phyloP scores from a whole-genome alignment of 78 protist species.

The Bodo saltans region DNA sequence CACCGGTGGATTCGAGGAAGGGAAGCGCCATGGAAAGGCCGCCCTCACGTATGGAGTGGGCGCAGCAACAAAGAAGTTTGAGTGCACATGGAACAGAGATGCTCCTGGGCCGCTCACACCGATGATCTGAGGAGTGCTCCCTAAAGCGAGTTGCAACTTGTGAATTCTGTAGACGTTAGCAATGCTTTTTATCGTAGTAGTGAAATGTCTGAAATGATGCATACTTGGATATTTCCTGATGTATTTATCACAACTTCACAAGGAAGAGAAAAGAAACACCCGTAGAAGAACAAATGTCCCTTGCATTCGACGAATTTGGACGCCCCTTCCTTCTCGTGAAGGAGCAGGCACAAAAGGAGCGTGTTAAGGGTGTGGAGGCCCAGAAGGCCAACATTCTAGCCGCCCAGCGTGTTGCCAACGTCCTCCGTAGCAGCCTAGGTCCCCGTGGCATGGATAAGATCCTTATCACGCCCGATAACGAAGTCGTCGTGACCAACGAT shows the following conservation, averaged over 20 bases:
- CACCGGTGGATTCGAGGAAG: conserved; percentile 15
- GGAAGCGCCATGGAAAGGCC: conserved; percentile 4
- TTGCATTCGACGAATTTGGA: conserved; percentile 94
- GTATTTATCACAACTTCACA: too few species aligned
- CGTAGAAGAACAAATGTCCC: conserved; percentile 41
- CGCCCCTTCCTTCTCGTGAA: conserved; percentile 92
- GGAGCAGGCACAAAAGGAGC: conserved; percentile 75
- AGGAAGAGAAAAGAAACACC: not conserved
- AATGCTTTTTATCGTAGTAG: too few species aligned
- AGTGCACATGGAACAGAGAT: conserved; percentile 6
- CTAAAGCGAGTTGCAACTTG: too few species aligned
- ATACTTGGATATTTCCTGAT: too few species aligned
- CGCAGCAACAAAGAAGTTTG: too few species aligned
- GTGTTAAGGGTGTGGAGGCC: conserved; percentile 93
- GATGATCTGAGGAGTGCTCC: too few species aligned
- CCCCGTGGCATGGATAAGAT: conserved; percentile 97
- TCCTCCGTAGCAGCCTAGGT: conserved; percentile 91
- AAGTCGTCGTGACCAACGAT: conserved; percentile 95
- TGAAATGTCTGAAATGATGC: too few species aligned
- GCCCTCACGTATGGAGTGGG: too few species aligned
- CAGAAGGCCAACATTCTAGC: conserved; percentile 91
- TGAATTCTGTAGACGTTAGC: too few species aligned
- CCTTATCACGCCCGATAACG: conserved; percentile 93
- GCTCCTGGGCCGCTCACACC: conserved; percentile 10
- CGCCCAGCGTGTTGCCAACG: conserved; percentile 83